Conservation (phyloP, 208 protist species). For the Phytomonas sp. region DNA sequence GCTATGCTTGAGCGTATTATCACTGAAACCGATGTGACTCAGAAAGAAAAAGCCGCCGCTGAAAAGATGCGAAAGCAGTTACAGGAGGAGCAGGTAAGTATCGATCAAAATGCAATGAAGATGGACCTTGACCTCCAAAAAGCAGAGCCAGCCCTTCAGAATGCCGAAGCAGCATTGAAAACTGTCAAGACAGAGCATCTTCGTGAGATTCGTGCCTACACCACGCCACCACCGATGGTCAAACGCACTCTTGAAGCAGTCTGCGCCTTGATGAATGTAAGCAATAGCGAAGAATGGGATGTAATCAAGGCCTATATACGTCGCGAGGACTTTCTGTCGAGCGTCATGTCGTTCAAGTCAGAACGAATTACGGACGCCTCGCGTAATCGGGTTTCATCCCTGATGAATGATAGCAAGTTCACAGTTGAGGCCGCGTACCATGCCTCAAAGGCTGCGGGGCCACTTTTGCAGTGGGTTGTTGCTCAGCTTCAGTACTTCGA, state of each 20-base stretch:
- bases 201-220: constrained; percentile 95
- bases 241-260: constrained; percentile 93
- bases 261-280: constrained; percentile 51
- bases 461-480: constrained; percentile 94
- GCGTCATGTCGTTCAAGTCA: constrained; percentile 94
- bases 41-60: constrained; percentile 70
- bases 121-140: constrained; percentile 77
- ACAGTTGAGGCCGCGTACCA: constrained; percentile 91
- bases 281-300: constrained; percentile 84
- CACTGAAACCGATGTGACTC: constrained; percentile 73
- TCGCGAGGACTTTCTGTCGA: constrained; percentile 91
- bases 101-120: constrained; percentile 49
- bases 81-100: constrained; percentile 75
- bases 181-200: constrained; percentile 95
- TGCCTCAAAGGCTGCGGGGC: constrained; percentile 95
- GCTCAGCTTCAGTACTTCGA: constrained; percentile 94
- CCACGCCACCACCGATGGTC: constrained; percentile 93
- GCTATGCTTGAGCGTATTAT: constrained; percentile 85
- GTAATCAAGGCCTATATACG: constrained; percentile 89
- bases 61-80: constrained; percentile 71
- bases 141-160: constrained; percentile 90
- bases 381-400: constrained; percentile 42
- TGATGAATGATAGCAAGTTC: constrained; percentile 90
- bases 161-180: constrained; percentile 93
- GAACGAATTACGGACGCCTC: constrained; percentile 66